Conservation (phyloP, 257 asterid species). For the Nicotiana undulata region DNA sequence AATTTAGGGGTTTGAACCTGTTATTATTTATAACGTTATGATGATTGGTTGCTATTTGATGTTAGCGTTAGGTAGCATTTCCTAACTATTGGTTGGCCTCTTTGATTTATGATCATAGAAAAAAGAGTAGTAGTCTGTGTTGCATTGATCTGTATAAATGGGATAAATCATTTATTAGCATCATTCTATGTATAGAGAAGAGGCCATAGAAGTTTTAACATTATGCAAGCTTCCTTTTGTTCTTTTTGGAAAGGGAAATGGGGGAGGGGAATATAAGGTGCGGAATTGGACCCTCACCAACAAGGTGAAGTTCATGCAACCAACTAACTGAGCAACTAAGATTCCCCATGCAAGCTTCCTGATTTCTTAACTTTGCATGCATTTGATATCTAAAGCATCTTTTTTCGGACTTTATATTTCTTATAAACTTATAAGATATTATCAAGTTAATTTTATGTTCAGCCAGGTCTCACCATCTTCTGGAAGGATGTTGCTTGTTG, state of each 20-base stretch:
- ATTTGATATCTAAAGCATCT: not conserved
- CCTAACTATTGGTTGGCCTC: not conserved
- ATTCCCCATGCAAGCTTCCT: not conserved
- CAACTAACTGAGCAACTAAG: too few species aligned
- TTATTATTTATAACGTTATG: not conserved
- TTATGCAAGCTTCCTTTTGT: too few species aligned
- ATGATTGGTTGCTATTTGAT: not conserved
- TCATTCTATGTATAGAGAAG: too few species aligned
- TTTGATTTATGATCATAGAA: not conserved
- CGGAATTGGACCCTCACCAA: too few species aligned
- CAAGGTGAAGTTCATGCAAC: too few species aligned
- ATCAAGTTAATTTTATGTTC: conserved; percentile 16
- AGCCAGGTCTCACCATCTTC: conserved; percentile 64
- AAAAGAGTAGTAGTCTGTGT: not conserved
- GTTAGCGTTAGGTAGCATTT: not conserved
- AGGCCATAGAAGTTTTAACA: too few species aligned
- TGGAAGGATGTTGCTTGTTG: conserved; percentile 83
- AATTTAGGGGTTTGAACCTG: not conserved
- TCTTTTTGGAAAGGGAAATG: too few species aligned
- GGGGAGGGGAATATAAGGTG: too few species aligned
- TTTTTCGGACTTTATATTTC: not conserved
- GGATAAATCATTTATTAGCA: too few species aligned
- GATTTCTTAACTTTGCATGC: not conserved
- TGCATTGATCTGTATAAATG: not conserved
- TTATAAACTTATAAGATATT: not conserved